Conservation (phyloP, 164 flowering plant species). For the Aristolochia contorta region DNA sequence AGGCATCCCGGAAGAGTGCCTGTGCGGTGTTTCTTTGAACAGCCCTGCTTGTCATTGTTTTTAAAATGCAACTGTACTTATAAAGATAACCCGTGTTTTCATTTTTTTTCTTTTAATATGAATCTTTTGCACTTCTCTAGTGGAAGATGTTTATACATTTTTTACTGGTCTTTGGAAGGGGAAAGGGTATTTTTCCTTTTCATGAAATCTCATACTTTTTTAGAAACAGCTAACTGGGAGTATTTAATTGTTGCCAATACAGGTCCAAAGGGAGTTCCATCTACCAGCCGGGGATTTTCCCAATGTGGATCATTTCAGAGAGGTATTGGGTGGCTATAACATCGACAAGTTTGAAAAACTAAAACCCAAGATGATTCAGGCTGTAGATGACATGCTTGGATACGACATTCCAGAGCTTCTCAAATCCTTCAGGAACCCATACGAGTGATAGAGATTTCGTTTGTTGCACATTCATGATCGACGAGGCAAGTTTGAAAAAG, state of each 20-base stretch:
- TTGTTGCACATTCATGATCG: not conserved
- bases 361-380: slow-evolving; percentile 83
- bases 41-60: too few species aligned
- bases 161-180: too few species aligned
- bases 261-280: slow-evolving; percentile 74
- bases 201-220: too few species aligned
- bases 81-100: too few species aligned
- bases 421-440: slow-evolving; percentile 45
- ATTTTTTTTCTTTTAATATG: too few species aligned
- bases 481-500: not conserved
- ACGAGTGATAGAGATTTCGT: slow-evolving; percentile 8
- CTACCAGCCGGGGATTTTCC: slow-evolving; percentile 81
- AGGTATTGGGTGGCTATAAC: slow-evolving; percentile 63
- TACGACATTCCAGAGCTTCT: slow-evolving; percentile 87
- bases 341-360: slow-evolving; percentile 85
- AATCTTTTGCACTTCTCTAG: too few species aligned
- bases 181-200: too few species aligned
- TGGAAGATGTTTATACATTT: too few species aligned
- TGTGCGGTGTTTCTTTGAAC: too few species aligned
- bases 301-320: slow-evolving; percentile 70
- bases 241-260: not conserved
- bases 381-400: slow-evolving; percentile 92
- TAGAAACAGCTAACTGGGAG: not conserved
- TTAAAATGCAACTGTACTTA: too few species aligned
- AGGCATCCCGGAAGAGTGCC: too few species aligned